Evolutionary conservation across 495 filamentous ascomycete species (phyloP).

Genomic region (Ramalina intermedia): DNA sequence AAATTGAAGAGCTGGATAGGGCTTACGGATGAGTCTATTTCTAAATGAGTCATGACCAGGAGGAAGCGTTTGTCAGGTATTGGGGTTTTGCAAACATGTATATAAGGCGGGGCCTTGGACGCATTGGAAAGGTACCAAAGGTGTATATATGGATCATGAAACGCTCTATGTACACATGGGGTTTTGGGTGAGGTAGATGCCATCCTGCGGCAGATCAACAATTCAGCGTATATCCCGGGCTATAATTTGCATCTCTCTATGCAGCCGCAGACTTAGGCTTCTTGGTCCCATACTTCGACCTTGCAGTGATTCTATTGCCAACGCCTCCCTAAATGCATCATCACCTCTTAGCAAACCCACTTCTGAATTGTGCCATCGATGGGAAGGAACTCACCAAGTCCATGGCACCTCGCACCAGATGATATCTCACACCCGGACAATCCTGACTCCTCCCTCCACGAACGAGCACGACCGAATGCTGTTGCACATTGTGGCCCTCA

Average conservation of each 20-base stretch:
- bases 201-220: too few species aligned
- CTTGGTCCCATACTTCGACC: conserved; percentile 97
- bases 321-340: conserved; percentile 63
- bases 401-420: conserved; percentile 77
- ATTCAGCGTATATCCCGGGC: too few species aligned
- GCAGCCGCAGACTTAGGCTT: conserved; percentile 64
- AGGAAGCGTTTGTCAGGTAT: too few species aligned
- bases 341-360: conserved; percentile 11
- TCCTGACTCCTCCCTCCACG: conserved; percentile 85
- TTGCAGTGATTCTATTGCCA: conserved; percentile 58
- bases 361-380: conserved; percentile 1
- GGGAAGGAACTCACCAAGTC: conserved; percentile 61
- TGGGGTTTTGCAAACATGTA: too few species aligned
- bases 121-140: too few species aligned
- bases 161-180: too few species aligned
- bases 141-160: too few species aligned
- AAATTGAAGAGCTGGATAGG: conserved; percentile 50
- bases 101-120: too few species aligned
- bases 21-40: neutral
- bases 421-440: conserved; percentile 96
- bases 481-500: conserved; percentile 87
- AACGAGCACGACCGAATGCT: conserved; percentile 92
- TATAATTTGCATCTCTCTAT: too few species aligned
- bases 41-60: too few species aligned
- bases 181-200: too few species aligned